Percentiles rank a stretch among this genome's conserved stretches.
Conservation (phyloP, 371 early-diverging fungal species). For the Apophysomyces sp. region DNA sequence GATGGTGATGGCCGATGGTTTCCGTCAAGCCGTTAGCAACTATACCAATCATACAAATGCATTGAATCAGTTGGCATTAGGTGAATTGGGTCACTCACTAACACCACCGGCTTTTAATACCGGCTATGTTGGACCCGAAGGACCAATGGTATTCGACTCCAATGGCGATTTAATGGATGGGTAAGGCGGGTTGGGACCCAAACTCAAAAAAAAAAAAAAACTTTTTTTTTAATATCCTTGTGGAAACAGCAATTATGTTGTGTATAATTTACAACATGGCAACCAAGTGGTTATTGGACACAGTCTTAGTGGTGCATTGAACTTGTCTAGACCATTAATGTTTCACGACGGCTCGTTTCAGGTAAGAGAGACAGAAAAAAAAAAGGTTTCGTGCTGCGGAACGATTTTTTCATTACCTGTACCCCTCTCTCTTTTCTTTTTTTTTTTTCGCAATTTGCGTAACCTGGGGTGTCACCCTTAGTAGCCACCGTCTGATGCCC, state of each 20-base stretch:
- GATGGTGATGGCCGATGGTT: constrained; percentile 60
- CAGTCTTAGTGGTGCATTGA: constrained; percentile 46
- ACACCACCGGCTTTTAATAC: constrained; percentile 51
- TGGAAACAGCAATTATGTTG: constrained; percentile 25
- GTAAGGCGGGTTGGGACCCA: too few relatives aligned
- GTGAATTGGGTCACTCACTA: constrained; percentile 41
- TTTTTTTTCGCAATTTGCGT: not conserved
- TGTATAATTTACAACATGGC: constrained; percentile 54
- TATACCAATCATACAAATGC: constrained; percentile 40
- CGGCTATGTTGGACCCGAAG: constrained; percentile 60
- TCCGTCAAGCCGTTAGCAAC: constrained; percentile 31
- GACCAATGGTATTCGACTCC: constrained; percentile 54
- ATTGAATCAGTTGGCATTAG: constrained; percentile 33
- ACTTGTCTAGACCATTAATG: constrained; percentile 42
- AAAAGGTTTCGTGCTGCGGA: too few relatives aligned
- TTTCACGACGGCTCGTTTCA: constrained; percentile 53
- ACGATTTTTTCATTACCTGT: not conserved
- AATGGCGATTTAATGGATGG: constrained; percentile 56
- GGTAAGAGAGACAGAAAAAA: constrained; percentile 15
- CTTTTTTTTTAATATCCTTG: not conserved
- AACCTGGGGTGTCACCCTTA: not conserved
- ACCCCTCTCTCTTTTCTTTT: not conserved
- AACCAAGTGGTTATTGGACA: constrained; percentile 38
- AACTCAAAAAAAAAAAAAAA: not conserved
- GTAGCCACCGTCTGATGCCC: constrained; percentile 53